Base-by-base conservation (phyloP, 148 eudicot genomes). In the Nepenthes mirabilis region DNA sequence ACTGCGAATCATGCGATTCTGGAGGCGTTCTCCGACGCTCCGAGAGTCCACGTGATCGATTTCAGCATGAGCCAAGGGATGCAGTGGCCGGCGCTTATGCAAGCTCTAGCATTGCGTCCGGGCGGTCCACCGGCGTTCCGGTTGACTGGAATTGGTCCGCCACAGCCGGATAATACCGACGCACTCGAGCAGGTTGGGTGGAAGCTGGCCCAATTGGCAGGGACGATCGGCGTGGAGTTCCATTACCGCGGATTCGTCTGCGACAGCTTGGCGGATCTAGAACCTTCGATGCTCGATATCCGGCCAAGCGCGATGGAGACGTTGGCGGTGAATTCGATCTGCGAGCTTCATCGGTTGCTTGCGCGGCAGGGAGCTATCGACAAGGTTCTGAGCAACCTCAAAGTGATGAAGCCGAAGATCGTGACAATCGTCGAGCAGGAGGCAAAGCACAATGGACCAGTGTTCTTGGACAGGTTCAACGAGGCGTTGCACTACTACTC, bases 31-130 rank as follows among this genome's bases (percentile, higher is more conserved):
- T 68, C 72, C 0, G 90, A 85, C 0, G 74, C 77, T 0, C 65
- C 36, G 1, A 62, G 71, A 7, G 96, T 91, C 11, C 98, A 91
- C 52, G 90, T 91, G 1, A 73, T 91, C 54, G 98, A 91, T 79
- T 91, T 91, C 47, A 79, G 98, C 47, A 72, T 91, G 75, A 91
- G 83, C 1, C 90, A 88, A 55, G 98, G 98, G 57, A 82, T 91
- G 85, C 98, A 91, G 45, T 91, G 98, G 98, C 98, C 98, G 2
- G 86, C 87, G 9, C 73, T 91, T 47, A 77, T 91, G 88, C 98
- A 88, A 47, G 96, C 96, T 0, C 62, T 91, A 0, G 98, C 98
- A 0, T 56, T 83, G 0, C 75, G 94, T 0, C 77, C 83, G 0
- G 96, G 86, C 2, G 96, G 96, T 0, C 94, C 96, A 0, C 96